Base-by-base conservation (phyloP, 805 yeast species). In the Lipomyces lipofer region DNA sequence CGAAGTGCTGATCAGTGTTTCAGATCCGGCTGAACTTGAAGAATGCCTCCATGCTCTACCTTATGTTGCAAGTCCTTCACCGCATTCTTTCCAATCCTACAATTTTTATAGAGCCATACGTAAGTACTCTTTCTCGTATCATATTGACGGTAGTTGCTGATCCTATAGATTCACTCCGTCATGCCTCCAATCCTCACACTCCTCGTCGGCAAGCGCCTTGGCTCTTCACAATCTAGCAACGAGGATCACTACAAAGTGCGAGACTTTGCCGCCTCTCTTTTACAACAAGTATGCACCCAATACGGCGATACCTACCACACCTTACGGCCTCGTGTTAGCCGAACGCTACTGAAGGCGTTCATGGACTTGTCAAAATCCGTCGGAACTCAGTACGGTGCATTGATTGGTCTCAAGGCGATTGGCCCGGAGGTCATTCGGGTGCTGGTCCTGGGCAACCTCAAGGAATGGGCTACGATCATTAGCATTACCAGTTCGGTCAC, bases 181-280 rank as follows among this genome's bases (percentile, higher is more conserved):
- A 89, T 94, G 88, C 99, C 99, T n/a, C 88, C 97, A 57, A 85
- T 94, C 30, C 76, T 94, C 62, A 94, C 99, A 0, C 76, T 92
- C 19, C 77, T 94, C 42, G 77, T 94, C 47, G 97, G 98, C 1
- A 90, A 90, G 66, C 81, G 88, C 57, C 79, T 92, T n/a, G 97
- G 97, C 2, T 67, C 69, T 43, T 71, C 67, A 21, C 75, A 72
- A 60, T 75, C 44, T 27, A 66, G 59, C 49, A 47, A 53, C 2
- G 49, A 47, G 17, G 73, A 73, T 35, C 68, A 75, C 69, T 50
- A 70, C 78, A 88, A 86, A 7, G 84, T 92, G 3, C 80, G 99
- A 59, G 96, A 88, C 65, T 85, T 88, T 67, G 91, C 98, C 1
- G 89, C 96, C 0, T 81, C 90, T 33, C 75, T 94, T 56, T 75